Base-by-base conservation (phyloP, 2,329 filamentous ascomycete genomes). In the Trichoderma brevicompactum region DNA sequence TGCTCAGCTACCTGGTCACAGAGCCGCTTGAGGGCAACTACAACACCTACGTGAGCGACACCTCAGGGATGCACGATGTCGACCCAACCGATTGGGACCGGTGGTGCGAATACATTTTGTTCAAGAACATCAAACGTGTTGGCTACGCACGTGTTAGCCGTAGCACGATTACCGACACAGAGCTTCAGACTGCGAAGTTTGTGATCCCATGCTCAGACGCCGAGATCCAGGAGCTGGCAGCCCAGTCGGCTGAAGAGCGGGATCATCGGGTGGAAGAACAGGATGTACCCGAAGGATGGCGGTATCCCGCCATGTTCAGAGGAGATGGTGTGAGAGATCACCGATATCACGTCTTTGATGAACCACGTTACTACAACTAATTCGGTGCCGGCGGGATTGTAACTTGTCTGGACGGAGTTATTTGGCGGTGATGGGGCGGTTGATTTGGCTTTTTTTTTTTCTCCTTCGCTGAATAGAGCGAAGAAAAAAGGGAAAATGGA, bases 31-130 rank as follows among this genome's bases (percentile, higher is more conserved):
- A 97, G 80, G 95, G 95, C 68, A 99, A 99, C 76, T 99, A 99
- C 81, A 94, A 98, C 76, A 97, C 89, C 0, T 98, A 96, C 72
- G 95, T 98, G 28, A 92, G 92, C 65, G 85, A 92, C 61, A 81
- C 82, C 65, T 96, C 91, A 66, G 92, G 93, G 9, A 99, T 99
- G 95, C 89, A 92, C 73, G 95, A 99, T 74, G 95, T 99, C 56
- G 95, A 99, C 74, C 86, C 89, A 0, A 89, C 83, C 3, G 95
- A 99, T 76, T 97, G 93, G 93, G 95, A 99, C 77, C 84, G 95
- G 64, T 99, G 95, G 95, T 99, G 95, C 81, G 94, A 99, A 81
- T 99, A 99, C 78, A 97, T 99, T 70, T 81, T 99, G 32, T 99
- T 92, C 83, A 97, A 97, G 82, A 89, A 89, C 12, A 79, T 99